Conservation (phyloP, 805 yeast genomes). For the Nakazawaea sp. region DNA sequence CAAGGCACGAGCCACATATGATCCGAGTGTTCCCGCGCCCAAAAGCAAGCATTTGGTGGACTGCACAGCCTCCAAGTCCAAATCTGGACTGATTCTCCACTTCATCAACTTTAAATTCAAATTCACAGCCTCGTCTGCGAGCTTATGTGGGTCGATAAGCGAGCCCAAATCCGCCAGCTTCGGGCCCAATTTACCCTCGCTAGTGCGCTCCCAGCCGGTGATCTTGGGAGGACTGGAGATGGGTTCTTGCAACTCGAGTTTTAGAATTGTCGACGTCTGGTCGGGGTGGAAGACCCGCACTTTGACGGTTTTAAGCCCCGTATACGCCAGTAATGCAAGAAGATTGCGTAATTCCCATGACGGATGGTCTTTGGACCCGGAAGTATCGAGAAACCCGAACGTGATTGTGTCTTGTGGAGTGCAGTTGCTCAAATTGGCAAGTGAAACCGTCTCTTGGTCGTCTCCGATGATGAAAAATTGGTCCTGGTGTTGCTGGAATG, state of each 20-base stretch:
- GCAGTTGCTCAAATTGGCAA: background rate
- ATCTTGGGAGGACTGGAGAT: constrained; percentile 29
- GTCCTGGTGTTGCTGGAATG: constrained; percentile 7
- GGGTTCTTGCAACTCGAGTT: constrained; percentile 9
- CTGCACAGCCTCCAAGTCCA: constrained; percentile 62
- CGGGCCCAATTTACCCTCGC: constrained; percentile 68
- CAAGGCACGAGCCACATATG: constrained; percentile 79
- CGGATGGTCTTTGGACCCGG: constrained; percentile 8
- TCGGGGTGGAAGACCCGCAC: constrained; percentile 16
- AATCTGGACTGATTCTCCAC: constrained; percentile 87
- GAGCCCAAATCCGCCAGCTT: constrained; percentile 78
- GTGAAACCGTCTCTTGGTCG: background rate
- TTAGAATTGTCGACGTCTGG: background rate
- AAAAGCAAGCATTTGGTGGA: constrained; percentile 60
- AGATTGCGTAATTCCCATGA: constrained; percentile 11
- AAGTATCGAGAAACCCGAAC: constrained; percentile 12
- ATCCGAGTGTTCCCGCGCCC: constrained; percentile 97
- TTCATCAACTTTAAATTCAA: constrained; percentile 88
- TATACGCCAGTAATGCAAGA: constrained; percentile 17
- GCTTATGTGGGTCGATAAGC: constrained; percentile 69
- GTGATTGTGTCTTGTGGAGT: background rate
- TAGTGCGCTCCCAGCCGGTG: constrained; percentile 89
- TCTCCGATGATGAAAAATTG: constrained; percentile 11
- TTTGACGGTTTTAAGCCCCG: constrained; percentile 26
- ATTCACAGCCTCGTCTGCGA: constrained; percentile 91